Percentiles rank a stretch among this genome's conserved stretches.
These are phyloP conservation scores for Didymella sp. DNA, from an alignment of 2,329 filamentous ascomycete species.

Conservation along the genomic window DNA sequence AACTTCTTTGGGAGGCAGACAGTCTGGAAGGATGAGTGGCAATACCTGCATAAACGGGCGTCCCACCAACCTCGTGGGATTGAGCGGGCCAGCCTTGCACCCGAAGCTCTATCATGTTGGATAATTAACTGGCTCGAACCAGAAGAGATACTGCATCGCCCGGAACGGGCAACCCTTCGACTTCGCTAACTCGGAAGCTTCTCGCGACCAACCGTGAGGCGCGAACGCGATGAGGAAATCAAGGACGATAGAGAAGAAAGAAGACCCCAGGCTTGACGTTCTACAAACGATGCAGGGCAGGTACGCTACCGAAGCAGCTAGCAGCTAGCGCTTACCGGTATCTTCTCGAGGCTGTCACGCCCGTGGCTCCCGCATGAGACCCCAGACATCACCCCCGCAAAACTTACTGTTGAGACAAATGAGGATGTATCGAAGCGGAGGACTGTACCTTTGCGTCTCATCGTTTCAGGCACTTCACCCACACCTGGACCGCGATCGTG, in stretches of 20 bases:
- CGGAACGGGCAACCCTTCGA: background rate
- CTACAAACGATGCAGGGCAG: background rate
- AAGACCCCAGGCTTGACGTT: background rate
- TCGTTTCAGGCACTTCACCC: too few species aligned
- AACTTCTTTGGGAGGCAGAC: background rate
- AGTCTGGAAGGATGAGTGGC: background rate
- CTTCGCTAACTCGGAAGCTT: rapidly evolving
- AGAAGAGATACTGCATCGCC: too few species aligned
- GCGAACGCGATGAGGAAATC: background rate
- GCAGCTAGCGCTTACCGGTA: background rate
- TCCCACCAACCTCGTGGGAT: background rate
- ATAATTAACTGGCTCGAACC: too few species aligned
- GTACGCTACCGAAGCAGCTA: background rate
- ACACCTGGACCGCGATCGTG: too few species aligned
- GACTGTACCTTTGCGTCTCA: too few species aligned
- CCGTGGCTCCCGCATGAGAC: too few species aligned
- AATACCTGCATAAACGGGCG: background rate
- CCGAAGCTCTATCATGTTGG: background rate
- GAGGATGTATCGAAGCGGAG: background rate
- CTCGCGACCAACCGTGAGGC: background rate
- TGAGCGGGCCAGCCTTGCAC: background rate
- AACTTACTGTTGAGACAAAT: too few species aligned
- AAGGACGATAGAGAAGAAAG: background rate
- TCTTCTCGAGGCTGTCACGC: background rate
- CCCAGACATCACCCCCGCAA: background rate